These are phyloP conservation scores for Paramarasmius palmivorus DNA, from an alignment of 1,284 basidiomycete genomes.

Conservation along the genomic window DNA sequence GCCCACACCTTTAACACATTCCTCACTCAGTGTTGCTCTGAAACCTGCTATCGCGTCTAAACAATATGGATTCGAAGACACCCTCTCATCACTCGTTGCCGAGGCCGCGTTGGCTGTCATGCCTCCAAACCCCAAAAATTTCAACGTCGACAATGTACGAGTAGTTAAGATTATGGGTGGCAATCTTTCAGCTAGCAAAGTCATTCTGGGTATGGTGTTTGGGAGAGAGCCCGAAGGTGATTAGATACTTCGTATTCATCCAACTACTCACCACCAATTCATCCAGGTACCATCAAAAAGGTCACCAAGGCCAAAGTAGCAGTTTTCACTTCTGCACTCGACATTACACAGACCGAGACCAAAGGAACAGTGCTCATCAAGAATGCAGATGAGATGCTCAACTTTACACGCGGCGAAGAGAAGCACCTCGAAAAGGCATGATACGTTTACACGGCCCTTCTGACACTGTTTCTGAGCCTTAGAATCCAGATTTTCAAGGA, in stretches of 20 bases:
- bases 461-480: not conserved
- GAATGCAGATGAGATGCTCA: slow-evolving; percentile 94
- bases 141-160: slow-evolving; percentile 97
- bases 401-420: slow-evolving; percentile 96
- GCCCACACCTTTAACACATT: slow-evolving; percentile 76
- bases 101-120: slow-evolving; percentile 92
- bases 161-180: slow-evolving; percentile 99
- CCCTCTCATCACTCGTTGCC: slow-evolving; percentile 83
- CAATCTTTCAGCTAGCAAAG: slow-evolving; percentile 78
- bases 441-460: slow-evolving; percentile 2
- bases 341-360: slow-evolving; percentile 96
- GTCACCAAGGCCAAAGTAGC: slow-evolving; percentile 86
- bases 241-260: slow-evolving; percentile 10
- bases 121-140: slow-evolving; percentile 86
- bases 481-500: slow-evolving; percentile 87
- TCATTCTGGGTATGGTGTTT: slow-evolving; percentile 98
- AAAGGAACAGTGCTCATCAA: slow-evolving; percentile 98
- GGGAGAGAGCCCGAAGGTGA: slow-evolving; percentile 91
- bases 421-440: slow-evolving; percentile 89
- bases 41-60: slow-evolving; percentile 95
- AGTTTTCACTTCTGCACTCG: slow-evolving; percentile 91
- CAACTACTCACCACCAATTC: not conserved
- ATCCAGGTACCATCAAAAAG: slow-evolving; percentile 77
- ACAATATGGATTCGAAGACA: slow-evolving; percentile 93
- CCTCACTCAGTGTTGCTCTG: slow-evolving; percentile 81